phyloP scores from a whole-genome alignment of 1,284 basidiomycete genomes.

The Vanrija humicola region DNA sequence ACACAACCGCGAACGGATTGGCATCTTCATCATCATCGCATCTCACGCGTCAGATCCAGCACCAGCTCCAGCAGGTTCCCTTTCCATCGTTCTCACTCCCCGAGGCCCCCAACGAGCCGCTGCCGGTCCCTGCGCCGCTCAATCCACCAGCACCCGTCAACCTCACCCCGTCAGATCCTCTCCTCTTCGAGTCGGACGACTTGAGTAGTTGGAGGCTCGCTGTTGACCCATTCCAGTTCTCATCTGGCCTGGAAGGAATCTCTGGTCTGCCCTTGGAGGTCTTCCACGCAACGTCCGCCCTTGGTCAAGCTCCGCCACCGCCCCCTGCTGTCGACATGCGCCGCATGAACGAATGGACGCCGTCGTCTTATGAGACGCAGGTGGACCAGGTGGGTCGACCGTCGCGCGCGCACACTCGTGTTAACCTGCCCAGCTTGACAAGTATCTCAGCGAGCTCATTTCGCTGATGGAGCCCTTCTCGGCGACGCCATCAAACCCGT shows the following conservation, averaged over 20 bases:
- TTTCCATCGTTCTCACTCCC: too few relatives aligned
- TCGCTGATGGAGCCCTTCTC: slow-evolving; percentile 27
- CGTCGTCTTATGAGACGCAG: slow-evolving; percentile 1
- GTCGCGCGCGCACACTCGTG: background rate
- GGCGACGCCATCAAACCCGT: slow-evolving; percentile 10
- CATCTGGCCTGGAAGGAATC: slow-evolving; percentile 16
- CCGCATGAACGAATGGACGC: background rate
- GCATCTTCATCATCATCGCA: too few relatives aligned
- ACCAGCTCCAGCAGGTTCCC: too few relatives aligned
- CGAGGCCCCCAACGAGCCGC: too few relatives aligned
- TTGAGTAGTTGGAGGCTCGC: slow-evolving; percentile 7
- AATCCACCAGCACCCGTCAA: too few relatives aligned
- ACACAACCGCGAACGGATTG: too few relatives aligned
- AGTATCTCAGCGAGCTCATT: slow-evolving; percentile 28
- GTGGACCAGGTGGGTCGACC: slow-evolving; percentile 5
- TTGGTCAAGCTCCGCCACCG: background rate
- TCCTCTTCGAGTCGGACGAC: background rate
- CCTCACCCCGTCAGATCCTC: background rate
- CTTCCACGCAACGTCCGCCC: slow-evolving; percentile 7
- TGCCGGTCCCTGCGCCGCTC: too few relatives aligned
- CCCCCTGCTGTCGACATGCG: background rate
- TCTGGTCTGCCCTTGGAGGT: slow-evolving; percentile 9
- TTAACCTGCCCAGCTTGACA: slow-evolving; percentile 23
- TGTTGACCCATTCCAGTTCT: slow-evolving; percentile 14
- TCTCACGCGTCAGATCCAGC: too few relatives aligned